These are phyloP conservation scores for Rutstroemia sp. DNA, from an alignment of 2,329 filamentous ascomycete genomes.

Conservation along the genomic window DNA sequence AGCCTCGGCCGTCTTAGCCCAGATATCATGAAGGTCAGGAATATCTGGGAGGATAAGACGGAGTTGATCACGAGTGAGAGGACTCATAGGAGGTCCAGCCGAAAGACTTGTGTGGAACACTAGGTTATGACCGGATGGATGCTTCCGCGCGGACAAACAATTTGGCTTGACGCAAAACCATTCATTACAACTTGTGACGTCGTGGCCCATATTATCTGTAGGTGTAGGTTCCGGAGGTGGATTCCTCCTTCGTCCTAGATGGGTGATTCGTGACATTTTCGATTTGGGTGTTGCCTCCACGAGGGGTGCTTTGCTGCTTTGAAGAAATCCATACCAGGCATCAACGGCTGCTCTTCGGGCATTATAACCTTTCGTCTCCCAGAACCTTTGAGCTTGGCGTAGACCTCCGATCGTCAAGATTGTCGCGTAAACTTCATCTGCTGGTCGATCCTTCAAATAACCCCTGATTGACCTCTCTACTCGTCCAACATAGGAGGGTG, in stretches of 20 bases:
- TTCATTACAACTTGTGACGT: slow-evolving; percentile 24
- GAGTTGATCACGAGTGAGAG: slow-evolving; percentile 43
- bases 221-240: background rate
- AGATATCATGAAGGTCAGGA: slow-evolving; percentile 51
- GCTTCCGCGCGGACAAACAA: slow-evolving; percentile 21
- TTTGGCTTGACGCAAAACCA: slow-evolving; percentile 30
- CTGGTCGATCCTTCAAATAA: slow-evolving; percentile 54
- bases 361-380: slow-evolving; percentile 62
- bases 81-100: slow-evolving; percentile 55
- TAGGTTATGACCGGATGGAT: slow-evolving; percentile 31
- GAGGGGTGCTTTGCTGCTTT: slow-evolving; percentile 32
- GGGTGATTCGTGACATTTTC: slow-evolving; percentile 39
- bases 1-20: slow-evolving; percentile 55
- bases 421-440: slow-evolving; percentile 55
- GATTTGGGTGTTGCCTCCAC: slow-evolving; percentile 37
- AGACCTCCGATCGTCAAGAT: slow-evolving; percentile 54
- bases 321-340: slow-evolving; percentile 47
- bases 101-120: slow-evolving; percentile 53
- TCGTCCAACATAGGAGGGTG: slow-evolving; percentile 56
- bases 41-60: slow-evolving; percentile 46
- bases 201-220: slow-evolving; percentile 16
- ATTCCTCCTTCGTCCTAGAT: slow-evolving; percentile 49
- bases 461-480: slow-evolving; percentile 56
- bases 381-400: slow-evolving; percentile 54
- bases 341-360: slow-evolving; percentile 51